These are phyloP conservation scores for Fusarium kyushuense DNA, from an alignment of 2,329 filamentous ascomycete genomes.

Conservation along the genomic window DNA sequence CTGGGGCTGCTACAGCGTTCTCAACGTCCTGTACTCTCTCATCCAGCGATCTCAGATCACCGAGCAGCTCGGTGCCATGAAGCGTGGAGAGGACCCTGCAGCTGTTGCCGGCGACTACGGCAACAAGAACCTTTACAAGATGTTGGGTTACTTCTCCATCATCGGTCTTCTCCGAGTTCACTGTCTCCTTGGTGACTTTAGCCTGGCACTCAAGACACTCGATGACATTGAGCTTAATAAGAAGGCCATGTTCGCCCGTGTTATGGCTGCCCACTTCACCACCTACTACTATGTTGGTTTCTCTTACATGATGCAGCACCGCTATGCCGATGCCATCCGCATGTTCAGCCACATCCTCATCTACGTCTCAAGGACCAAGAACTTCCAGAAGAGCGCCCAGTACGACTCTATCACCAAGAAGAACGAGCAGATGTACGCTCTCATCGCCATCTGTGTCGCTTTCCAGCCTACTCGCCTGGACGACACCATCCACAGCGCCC, in stretches of 20 bases:
- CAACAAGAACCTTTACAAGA: conserved; percentile 92
- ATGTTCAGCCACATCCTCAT: conserved; percentile 99
- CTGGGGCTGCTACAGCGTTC: conserved; percentile 99
- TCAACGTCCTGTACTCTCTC: conserved; percentile 98
- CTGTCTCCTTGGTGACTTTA: conserved; percentile 97
- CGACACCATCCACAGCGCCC: conserved; percentile 97
- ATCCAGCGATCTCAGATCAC: conserved; percentile 98
- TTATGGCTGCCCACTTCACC: conserved; percentile 99
- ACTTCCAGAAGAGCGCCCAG: conserved; percentile 99
- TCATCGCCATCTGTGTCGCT: conserved; percentile 98
- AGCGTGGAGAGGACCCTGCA: conserved; percentile 89
- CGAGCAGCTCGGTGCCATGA: conserved; percentile 95
- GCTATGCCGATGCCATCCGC: conserved; percentile 98
- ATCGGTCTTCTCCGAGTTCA: conserved; percentile 96
- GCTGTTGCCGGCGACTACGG: conserved; percentile 95
- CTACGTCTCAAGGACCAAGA: conserved; percentile 99
- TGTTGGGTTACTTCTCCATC: conserved; percentile 99
- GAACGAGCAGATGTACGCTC: conserved; percentile 99
- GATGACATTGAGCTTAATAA: conserved; percentile 99
- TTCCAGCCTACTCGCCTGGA: conserved; percentile 97
- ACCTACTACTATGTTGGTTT: conserved; percentile 99
- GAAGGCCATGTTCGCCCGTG: conserved; percentile 99
- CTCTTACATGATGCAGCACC: conserved; percentile 99
- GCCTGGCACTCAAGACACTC: conserved; percentile 96
- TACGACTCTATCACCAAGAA: conserved; percentile 99